Evolutionary conservation across 345 rosid genomes (phyloP), one percentile per base, ranked within the genome.

Genomic region (Bruguiera gymnorhiza): DNA sequence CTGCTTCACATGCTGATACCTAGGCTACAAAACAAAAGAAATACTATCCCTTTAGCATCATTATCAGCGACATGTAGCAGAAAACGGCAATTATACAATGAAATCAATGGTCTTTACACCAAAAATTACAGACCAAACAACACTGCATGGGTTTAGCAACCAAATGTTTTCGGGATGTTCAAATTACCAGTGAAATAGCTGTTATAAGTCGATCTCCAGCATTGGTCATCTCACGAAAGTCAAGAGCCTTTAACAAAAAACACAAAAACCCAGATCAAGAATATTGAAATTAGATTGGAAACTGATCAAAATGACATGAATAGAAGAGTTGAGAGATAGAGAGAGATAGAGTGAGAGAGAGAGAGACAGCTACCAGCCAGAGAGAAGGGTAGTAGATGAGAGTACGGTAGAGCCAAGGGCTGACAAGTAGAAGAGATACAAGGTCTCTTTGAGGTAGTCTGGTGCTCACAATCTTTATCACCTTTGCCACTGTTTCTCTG

Each of bases 151-250:
- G 10, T 56, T 56, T 56, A 56, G 30, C 30, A 20, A 56, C 29
- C 60, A 24, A 10, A 10, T 3, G 4, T 6, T 56, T 8, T 26
- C 23, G 29, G 60, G 60, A 56, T 43, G 50, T 43, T 43, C 50
- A 43, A 63, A 65, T 51, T 62, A 94, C 98, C 92, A 89, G 81
- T 30, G 96, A 87, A 67, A 88, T 85, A 73, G 97, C 93, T 64
- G 88, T 77, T 60, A 87, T 8, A 66, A 94, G 89, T 60, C 97
- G 82, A 61, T 79, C 82, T 57, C 98, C 97, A 62, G 93, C 93
- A 70, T 73, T 80, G 48, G 76, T 78, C 91, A 78, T 85, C 87
- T 94, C 98, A 5, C 86, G 91, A 79, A 91, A 70, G 78, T 94
- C 87, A 58, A 94, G 84, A 60, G 60, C 81, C 98, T 93, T 77